These are phyloP conservation scores for Epithemia pelagica DNA, from an alignment of 108 stramenopile genomes.

Conservation along the genomic window DNA sequence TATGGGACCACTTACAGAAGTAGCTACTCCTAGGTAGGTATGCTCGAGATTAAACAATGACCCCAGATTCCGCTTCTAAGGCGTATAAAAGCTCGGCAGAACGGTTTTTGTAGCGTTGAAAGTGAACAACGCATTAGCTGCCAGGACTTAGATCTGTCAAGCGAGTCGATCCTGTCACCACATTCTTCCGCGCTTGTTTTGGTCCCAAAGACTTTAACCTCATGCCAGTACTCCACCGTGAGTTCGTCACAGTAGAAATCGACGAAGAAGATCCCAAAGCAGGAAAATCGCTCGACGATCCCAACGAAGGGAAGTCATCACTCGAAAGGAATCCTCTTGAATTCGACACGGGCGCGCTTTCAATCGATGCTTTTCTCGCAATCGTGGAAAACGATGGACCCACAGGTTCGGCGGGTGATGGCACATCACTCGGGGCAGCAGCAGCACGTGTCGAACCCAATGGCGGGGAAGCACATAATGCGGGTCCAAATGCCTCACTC, in stretches of 20 bases:
- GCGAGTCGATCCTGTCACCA: background rate
- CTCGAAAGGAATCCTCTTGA: background rate
- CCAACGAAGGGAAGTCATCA: background rate
- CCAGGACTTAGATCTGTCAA: background rate
- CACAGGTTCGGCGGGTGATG: background rate
- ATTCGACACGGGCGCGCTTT: background rate
- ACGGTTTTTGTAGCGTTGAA: too few species aligned
- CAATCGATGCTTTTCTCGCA: background rate
- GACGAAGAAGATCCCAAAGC: background rate
- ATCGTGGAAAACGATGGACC: background rate
- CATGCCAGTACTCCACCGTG: background rate
- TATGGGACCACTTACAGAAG: too few species aligned
- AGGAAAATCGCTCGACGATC: background rate
- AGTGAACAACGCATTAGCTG: too few species aligned
- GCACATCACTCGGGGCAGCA: background rate
- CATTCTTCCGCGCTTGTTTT: background rate
- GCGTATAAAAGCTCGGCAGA: too few species aligned
- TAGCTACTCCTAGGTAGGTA: too few species aligned
- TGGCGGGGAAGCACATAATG: background rate
- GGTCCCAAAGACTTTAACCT: background rate
- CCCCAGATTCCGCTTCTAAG: too few species aligned
- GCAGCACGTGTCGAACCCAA: background rate
- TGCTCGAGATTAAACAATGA: too few species aligned
- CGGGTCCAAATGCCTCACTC: slow-evolving; percentile 4
- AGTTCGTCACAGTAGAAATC: background rate